Evolutionary conservation across 192 early-diverging fungal species (phyloP).

Genomic region (Coemansia sp.): DNA sequence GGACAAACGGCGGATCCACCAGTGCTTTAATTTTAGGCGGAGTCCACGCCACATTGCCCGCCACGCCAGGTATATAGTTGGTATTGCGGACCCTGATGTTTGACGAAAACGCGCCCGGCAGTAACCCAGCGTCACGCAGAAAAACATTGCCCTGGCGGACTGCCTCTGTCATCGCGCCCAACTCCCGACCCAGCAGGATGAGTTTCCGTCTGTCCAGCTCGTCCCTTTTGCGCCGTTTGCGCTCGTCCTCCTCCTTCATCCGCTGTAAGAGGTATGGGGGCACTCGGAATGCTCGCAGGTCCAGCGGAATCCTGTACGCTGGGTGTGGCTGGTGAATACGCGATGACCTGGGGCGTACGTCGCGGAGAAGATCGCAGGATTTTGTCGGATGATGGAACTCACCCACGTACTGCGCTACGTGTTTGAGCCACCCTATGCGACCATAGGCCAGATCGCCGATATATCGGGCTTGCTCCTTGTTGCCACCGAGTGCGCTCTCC

Average conservation of each 20-base stretch:
- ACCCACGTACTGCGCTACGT: slow-evolving; percentile 23
- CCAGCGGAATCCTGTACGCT: slow-evolving; percentile 48
- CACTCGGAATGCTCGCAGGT: slow-evolving; percentile 34
- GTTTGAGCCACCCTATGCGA: slow-evolving; percentile 43
- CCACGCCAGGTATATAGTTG: slow-evolving; percentile 23
- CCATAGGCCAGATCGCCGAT: slow-evolving; percentile 54
- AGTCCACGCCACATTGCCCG: slow-evolving; percentile 47
- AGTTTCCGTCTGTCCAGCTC: slow-evolving; percentile 5
- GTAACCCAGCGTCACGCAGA: slow-evolving; percentile 26
- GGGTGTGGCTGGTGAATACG: slow-evolving; percentile 43
- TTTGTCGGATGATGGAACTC: slow-evolving; percentile 48
- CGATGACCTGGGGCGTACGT: slow-evolving; percentile 35
- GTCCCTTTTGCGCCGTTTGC: slow-evolving; percentile 6
- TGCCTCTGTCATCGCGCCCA: slow-evolving; percentile 20
- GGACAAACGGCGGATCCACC: slow-evolving; percentile 47
- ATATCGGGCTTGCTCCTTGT: slow-evolving; percentile 15
- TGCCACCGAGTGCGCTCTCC: slow-evolving; percentile 18
- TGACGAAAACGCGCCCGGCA: slow-evolving; percentile 41
- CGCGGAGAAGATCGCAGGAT: slow-evolving; percentile 35
- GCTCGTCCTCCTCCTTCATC: slow-evolving; percentile 19
- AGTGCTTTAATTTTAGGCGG: slow-evolving; percentile 33
- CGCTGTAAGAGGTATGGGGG: slow-evolving; percentile 32
- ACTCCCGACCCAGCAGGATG: slow-evolving; percentile 12
- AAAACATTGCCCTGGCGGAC: slow-evolving; percentile 28
- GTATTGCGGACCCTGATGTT: slow-evolving; percentile 12